phyloP scores from a whole-genome alignment of 768 basidiomycete species.

The Xerocomellus intermedius region DNA sequence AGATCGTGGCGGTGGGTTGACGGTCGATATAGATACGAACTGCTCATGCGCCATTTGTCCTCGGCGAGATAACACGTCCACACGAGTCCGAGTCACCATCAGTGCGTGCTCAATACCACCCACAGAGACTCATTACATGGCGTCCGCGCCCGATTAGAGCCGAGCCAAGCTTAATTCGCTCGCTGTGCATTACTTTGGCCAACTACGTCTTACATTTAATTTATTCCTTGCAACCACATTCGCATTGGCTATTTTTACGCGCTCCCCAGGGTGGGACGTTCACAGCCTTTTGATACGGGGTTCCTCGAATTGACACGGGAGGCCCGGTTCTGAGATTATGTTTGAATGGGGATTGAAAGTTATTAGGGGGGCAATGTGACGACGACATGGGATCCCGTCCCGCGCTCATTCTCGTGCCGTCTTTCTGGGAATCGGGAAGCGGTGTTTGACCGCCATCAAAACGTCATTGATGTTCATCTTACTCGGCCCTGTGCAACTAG shows the following conservation, averaged over 20 bases:
- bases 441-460: not conserved
- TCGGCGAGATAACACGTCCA: conserved; percentile 11
- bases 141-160: conserved; percentile 18
- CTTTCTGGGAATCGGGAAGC: not conserved
- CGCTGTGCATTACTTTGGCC: conserved; percentile 13
- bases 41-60: conserved; percentile 34
- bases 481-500: conserved; percentile 13
- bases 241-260: conserved; percentile 1
- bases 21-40: conserved; percentile 25
- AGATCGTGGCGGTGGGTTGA: not conserved
- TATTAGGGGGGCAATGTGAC: not conserved
- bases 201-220: conserved; percentile 8
- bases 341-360: conserved; percentile 16
- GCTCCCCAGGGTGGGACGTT: not conserved
- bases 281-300: conserved; percentile 6
- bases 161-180: conserved; percentile 1
- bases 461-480: not conserved
- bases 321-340: not conserved
- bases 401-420: not conserved
- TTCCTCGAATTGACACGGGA: not conserved
- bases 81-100: not conserved
- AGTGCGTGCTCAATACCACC: conserved; percentile 11
- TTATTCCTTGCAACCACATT: conserved; percentile 10
- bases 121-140: not conserved
- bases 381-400: not conserved